Base-by-base conservation (phyloP, 306 rosid species). In the Styphnolobium japonicum region DNA sequence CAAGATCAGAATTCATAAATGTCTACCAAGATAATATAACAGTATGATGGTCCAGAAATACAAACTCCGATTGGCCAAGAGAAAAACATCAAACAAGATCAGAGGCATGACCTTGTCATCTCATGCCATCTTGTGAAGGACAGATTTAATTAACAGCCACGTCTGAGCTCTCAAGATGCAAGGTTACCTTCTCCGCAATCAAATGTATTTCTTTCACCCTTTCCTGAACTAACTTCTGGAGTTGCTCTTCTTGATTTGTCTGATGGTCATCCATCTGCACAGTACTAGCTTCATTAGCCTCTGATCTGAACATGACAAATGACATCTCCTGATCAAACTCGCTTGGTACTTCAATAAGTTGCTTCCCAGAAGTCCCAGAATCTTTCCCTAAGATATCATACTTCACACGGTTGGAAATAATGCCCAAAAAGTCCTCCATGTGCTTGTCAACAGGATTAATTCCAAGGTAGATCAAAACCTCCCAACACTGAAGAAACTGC, bases 401-500 rank as follows among this genome's bases (percentile, higher is more conserved):
- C 80, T 91, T 92, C 81, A 93, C 83, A 75, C 86, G 93, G 84
- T 78, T 83, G 15, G 92, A 91, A 80, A 93, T 80, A 42, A 90
- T 75, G 46, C 81, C 76, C 46, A 86, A 76, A 83, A 90, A 93
- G 86, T 95, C 89, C 46, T 86, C 89, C 86, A 84, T 80, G 88
- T 91, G 75, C 84, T 83, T 93, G 65, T 86, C 90, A 64, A 63
- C 73, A 21, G 92, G 89, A 71, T 86, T 73, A 76, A 93, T 88
- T 62, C 93, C 87, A 31, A 92, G 87, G 85, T 84, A 93, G 81
- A 95, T 78, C 82, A 91, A 80, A 71, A 93, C 89, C 89, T 95
- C 98, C 99, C 99, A 95, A 75, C 99, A 95, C 75, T 84, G 90
- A 67, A 93, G 88, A 80, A 91, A 89, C 71, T 95, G 99, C 86